These are phyloP conservation scores for Fusarium sp. DNA, from an alignment of 2,329 filamentous ascomycete genomes.

Conservation along the genomic window DNA sequence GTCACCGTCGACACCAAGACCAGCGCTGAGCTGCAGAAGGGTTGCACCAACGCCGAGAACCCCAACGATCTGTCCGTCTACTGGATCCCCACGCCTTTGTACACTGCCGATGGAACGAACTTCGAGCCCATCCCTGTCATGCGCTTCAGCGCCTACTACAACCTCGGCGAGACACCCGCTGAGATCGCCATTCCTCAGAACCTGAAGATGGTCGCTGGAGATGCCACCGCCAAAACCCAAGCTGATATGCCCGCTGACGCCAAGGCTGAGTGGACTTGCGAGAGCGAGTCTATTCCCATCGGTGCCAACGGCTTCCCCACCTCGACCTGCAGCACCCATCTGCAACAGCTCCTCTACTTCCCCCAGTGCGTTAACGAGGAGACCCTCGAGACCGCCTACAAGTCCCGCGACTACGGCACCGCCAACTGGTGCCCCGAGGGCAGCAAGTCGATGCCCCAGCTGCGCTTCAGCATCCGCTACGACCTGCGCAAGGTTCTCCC, in stretches of 20 bases:
- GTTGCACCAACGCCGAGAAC: constrained; percentile 61
- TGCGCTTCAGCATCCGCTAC: constrained; percentile 62
- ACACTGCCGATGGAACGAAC: constrained; percentile 51
- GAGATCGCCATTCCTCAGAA: constrained; percentile 61
- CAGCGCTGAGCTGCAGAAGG: constrained; percentile 53
- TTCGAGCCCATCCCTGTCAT: constrained; percentile 51
- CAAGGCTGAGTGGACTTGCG: constrained; percentile 52
- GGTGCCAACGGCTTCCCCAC: constrained; percentile 41
- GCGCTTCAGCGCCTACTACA: constrained; percentile 63
- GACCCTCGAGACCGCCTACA: constrained; percentile 43
- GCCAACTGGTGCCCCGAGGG: constrained; percentile 56
- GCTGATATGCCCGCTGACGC: constrained; percentile 44
- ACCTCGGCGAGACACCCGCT: constrained; percentile 53
- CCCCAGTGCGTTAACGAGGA: constrained; percentile 43
- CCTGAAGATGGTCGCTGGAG: constrained; percentile 58
- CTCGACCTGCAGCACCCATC: constrained; percentile 34
- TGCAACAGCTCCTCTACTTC: constrained; percentile 45
- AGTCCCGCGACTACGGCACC: constrained; percentile 33
- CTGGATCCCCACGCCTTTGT: constrained; percentile 60
- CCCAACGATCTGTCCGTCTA: constrained; percentile 62
- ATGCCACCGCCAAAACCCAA: constrained; percentile 45
- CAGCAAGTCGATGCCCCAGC: constrained; percentile 61
- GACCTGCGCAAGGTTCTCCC: constrained; percentile 59
- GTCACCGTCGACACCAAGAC: constrained; percentile 50
- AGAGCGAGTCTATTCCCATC: constrained; percentile 46